Percentiles rank a stretch among this genome's conserved stretches.
These are phyloP conservation scores for Teratosphaeria nubilosa DNA, from an alignment of 2,329 filamentous ascomycete genomes.

Conservation along the genomic window DNA sequence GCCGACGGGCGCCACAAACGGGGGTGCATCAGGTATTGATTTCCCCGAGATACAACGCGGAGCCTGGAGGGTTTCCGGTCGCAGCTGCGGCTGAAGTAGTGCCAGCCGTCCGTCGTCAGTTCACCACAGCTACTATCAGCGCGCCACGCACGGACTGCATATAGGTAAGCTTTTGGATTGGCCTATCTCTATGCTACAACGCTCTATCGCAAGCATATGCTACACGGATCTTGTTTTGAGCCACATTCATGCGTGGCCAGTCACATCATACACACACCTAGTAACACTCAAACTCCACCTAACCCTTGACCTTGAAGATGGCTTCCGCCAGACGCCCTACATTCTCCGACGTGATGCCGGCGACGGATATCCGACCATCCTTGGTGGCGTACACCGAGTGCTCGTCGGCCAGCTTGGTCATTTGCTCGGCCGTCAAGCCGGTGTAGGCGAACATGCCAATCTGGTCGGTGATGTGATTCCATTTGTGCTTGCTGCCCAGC, in stretches of 20 bases:
- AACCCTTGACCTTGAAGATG: constrained; percentile 73
- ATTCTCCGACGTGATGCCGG: constrained; percentile 71
- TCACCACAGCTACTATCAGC: no score
- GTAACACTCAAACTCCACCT: constrained; percentile 5
- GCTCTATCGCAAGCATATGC: not conserved
- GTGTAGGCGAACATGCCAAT: constrained; percentile 99
- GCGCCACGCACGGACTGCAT: no score
- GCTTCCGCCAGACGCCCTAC: constrained; percentile 71
- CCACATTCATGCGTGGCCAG: not conserved
- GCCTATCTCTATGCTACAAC: not conserved
- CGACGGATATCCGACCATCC: constrained; percentile 77
- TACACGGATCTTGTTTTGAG: not conserved
- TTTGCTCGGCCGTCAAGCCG: constrained; percentile 79
- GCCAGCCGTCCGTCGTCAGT: not conserved
- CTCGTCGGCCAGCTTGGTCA: constrained; percentile 84
- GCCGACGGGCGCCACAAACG: not conserved
- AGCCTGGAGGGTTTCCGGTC: no score
- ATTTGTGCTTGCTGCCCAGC: constrained; percentile 92
- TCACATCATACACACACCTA: not conserved
- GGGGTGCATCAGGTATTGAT: no score
- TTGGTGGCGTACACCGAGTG: constrained; percentile 97
- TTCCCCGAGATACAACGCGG: no score
- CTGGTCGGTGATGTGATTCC: constrained; percentile 96
- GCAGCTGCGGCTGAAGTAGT: not conserved
- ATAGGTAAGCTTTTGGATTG: not conserved